Evolutionary conservation across 108 stramenopile species (phyloP), one percentile per base, ranked within the genome.

Genomic region (Cylindrotheca closterium): DNA sequence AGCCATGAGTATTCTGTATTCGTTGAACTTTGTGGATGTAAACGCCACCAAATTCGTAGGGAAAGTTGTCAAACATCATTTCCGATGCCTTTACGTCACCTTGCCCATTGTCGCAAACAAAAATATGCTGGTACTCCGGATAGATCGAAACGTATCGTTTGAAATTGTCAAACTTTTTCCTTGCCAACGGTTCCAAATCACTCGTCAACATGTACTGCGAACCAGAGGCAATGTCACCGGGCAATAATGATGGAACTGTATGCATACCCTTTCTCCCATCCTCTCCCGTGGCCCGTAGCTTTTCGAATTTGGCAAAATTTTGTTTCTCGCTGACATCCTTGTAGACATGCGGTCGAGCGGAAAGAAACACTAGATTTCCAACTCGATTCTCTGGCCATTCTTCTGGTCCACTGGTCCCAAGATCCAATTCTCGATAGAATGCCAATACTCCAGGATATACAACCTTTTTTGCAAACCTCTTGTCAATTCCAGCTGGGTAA

Each of bases 81-180:
- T 99, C 98, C 19, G 94, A 97, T 12, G 97, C 98, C 54, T 93
- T 78, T 0, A 98, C 98, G 65, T 99, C 99, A 8, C 97, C 96
- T 72, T 99, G 99, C 28, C 99, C 99, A 72, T 99, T 99, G 80
- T 99, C 99, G 21, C 97, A 97, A 49, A 99, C 82, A 74, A 99
- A 99, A 3, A 98, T 91, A 65, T 94, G 95, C 46, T 76, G 80
- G 61, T 89, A 99, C 64, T 99, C 99, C 18, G 99, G 98, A 70
- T 98, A 99, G 17, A 99, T 92, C 25, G 85, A 74, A 0, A 92
- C 86, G 65, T 89, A 98, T 73, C 93, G 74, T 58, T 74, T 77
- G 65, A 98, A 98, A 57, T 99, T 99, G 55, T 96, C 87, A 76
- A 91, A 92, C 65, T 98, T 98, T 49, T 91, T 91, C 17, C 55